Evolutionary conservation across 352 stramenopile genomes (phyloP).

Genomic region (Ophiocytium majus): DNA sequence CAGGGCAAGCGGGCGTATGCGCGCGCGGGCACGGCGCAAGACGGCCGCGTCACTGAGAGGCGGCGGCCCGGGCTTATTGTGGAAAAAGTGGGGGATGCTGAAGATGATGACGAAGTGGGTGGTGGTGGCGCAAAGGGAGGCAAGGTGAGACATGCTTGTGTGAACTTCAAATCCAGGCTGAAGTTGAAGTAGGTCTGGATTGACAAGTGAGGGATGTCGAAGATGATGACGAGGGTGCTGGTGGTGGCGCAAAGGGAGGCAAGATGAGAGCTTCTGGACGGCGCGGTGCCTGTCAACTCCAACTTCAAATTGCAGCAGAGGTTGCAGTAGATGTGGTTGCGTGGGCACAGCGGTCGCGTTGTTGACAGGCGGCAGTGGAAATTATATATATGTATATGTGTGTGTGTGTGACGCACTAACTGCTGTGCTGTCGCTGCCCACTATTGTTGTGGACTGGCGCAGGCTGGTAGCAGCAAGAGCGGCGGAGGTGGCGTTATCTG

Average conservation of each 20-base stretch:
- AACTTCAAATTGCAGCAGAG: not conserved
- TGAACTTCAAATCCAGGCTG: no score
- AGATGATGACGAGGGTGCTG: no score
- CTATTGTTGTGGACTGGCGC: no score
- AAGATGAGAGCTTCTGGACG: not conserved
- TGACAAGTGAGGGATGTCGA: no score
- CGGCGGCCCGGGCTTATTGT: slow-evolving; percentile 1
- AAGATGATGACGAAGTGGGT: not conserved
- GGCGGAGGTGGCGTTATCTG: no score
- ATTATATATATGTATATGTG: slow-evolving; percentile 18
- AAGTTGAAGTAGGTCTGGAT: no score
- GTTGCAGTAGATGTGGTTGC: not conserved
- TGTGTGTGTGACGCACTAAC: no score
- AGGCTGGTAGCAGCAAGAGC: no score
- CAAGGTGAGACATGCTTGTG: no score
- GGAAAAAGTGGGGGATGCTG: slow-evolving; percentile 21
- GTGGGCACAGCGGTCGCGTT: not conserved
- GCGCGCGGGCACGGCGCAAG: not conserved
- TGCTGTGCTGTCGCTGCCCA: no score
- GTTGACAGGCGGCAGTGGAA: not conserved
- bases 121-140: not conserved
- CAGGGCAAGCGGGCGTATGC: not conserved
- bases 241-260: no score
- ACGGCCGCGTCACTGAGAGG: not conserved
- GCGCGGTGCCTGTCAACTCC: not conserved